Conservation (phyloP, 805 yeast genomes). For the Lipomyces anomalus region DNA sequence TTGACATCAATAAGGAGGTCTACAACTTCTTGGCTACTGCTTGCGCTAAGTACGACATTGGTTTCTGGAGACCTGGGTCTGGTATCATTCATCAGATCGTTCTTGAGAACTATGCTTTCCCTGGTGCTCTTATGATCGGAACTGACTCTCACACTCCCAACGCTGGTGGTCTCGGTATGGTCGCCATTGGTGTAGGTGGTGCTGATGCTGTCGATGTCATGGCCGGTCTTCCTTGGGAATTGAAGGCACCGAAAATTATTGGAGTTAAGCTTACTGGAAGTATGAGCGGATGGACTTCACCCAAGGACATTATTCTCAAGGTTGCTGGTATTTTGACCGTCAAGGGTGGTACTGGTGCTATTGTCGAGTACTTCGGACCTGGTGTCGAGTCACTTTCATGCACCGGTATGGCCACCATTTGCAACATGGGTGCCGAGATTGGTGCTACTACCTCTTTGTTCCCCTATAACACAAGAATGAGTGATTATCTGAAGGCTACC, state of each 20-base stretch:
- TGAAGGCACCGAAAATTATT: conserved; percentile 90
- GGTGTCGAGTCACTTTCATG: conserved; percentile 86
- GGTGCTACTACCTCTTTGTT: conserved; percentile 98
- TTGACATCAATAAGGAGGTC: conserved; percentile 85
- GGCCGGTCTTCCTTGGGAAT: conserved; percentile 97
- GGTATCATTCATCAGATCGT: conserved; percentile 98
- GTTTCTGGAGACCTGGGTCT: conserved; percentile 99
- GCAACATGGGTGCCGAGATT: conserved; percentile 99
- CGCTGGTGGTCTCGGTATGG: conserved; percentile 98
- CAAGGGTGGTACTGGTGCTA: conserved; percentile 96
- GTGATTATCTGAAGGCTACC: conserved; percentile 75
- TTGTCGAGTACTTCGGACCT: conserved; percentile 94
- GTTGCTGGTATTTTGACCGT: conserved; percentile 91
- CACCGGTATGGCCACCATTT: conserved; percentile 99
- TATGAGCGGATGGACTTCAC: conserved; percentile 91
- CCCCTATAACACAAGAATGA: conserved; percentile 84
- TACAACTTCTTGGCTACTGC: conserved; percentile 90
- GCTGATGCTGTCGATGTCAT: conserved; percentile 99
- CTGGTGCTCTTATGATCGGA: conserved; percentile 95
- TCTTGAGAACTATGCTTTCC: conserved; percentile 91
- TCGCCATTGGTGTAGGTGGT: conserved; percentile 99
- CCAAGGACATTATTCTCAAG: conserved; percentile 91
- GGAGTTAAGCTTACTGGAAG: conserved; percentile 92
- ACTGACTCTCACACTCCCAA: conserved; percentile 99
- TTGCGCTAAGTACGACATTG: conserved; percentile 91